Evolutionary conservation across 305 asterid genomes (phyloP), one percentile per base, ranked within the genome.

Genomic region (Rubia peregrina): DNA sequence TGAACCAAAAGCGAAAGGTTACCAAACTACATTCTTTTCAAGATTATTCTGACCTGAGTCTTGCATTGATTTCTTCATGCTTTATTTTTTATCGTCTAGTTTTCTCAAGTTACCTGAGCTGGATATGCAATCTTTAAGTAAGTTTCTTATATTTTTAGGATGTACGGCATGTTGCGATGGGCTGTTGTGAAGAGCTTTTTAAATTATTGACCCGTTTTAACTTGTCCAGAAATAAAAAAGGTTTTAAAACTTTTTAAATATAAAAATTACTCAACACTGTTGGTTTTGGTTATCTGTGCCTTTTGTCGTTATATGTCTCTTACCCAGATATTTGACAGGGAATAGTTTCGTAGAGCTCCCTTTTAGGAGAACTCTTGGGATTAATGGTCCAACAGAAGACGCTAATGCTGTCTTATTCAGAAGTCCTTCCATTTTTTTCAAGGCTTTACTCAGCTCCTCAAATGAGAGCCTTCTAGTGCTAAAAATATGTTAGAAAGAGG

Each of bases 161-260:
- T 68, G 89, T 94, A 56, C 82, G 93, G 59, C 68, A 67, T 74
- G 91, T 87, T 74, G 92, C 97, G 83, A 94, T 89, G 86, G 82
- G 78, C 81, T 82, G 88, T 81, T 71, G 88, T 72, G 95, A 86
- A 73, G 93, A 79, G 75, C 79, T 94, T 38, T 79, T 65, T 59
- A 69, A 81, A 53, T 64, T 83, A 74, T 85, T 84, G 87, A 74
- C 89, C 49, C 82, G 72, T n/a, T 72, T 71, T 70, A 82, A 75
- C 71, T 44, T 62, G 49, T 68, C 80, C 64, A 79, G 77, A 79
- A 71, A 66, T 60, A 82, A 76, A 74, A 84, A 78, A 64, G 96
- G 98, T 92, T 83, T 59, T 30, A 9, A 46, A 4, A 61, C 62
- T 57, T 61, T 67, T 71, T 30, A 1, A 30, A 42, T 24, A 13